phyloP scores from a whole-genome alignment of 2,329 filamentous ascomycete species.

The Talaromyces marneffei region DNA sequence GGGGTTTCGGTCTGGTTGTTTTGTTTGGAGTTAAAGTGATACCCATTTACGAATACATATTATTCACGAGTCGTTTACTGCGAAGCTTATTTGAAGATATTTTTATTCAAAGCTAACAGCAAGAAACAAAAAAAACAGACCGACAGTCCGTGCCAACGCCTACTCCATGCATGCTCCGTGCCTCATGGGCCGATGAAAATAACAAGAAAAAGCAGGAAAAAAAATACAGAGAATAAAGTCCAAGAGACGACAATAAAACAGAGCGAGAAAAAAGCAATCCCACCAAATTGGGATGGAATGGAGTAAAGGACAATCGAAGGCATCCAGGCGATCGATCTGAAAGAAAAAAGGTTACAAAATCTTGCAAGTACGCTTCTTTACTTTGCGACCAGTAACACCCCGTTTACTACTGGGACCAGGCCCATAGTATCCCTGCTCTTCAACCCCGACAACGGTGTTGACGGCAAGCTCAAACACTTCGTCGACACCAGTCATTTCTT shows the following conservation, averaged over 20 bases:
- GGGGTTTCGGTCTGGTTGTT: background rate
- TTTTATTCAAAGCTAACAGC: conserved; percentile 7
- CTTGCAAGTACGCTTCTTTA: conserved; percentile 79
- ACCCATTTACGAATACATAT: background rate
- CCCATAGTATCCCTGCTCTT: conserved; percentile 44
- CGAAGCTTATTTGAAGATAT: background rate
- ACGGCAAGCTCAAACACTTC: conserved; percentile 94
- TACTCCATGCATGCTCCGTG: conserved; percentile 7
- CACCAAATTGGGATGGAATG: background rate
- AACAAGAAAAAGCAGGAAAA: background rate
- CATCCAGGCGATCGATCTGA: conserved; percentile 13
- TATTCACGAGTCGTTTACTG: background rate
- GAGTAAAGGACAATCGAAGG: background rate
- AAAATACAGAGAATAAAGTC: background rate
- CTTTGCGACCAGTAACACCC: conserved; percentile 50
- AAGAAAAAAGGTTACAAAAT: conserved; percentile 55
- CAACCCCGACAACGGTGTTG: conserved; percentile 79
- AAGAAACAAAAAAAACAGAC: conserved; percentile 17
- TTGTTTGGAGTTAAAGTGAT: background rate
- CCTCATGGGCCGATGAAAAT: conserved; percentile 5
- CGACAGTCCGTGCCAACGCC: background rate
- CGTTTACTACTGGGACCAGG: conserved; percentile 39
- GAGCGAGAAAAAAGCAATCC: background rate
- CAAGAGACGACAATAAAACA: background rate
- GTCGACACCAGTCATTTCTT: conserved; percentile 92